Conservation (phyloP, 495 filamentous ascomycete genomes). For the Penicillium steckii region DNA sequence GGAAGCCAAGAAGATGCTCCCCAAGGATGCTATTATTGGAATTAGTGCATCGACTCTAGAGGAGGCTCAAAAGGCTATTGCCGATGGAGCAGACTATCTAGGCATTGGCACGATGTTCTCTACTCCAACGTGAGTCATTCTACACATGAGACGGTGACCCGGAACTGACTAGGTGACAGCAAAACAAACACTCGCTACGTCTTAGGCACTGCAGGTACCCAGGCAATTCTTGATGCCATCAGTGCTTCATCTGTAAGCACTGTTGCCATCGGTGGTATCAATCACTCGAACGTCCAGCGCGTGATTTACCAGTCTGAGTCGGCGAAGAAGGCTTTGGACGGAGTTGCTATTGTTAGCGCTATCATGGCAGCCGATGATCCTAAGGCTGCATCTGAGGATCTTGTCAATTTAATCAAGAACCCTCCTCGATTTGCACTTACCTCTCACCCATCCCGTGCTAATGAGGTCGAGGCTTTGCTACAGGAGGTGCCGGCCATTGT, state of each 20-base stretch:
- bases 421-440: slow-evolving; percentile 48
- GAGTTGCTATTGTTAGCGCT: slow-evolving; percentile 86
- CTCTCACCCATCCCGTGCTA: slow-evolving; percentile 16
- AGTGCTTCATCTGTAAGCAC: slow-evolving; percentile 48
- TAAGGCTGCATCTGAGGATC: slow-evolving; percentile 52
- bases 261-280: slow-evolving; percentile 89
- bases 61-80: slow-evolving; percentile 65
- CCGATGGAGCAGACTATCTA: slow-evolving; percentile 79
- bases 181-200: slow-evolving; percentile 75
- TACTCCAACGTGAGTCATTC: slow-evolving; percentile 68
- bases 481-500: slow-evolving; percentile 55
- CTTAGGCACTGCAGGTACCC: slow-evolving; percentile 77
- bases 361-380: slow-evolving; percentile 74
- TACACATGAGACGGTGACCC: neutral
- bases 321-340: slow-evolving; percentile 58
- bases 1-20: slow-evolving; percentile 69
- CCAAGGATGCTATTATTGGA: slow-evolving; percentile 65
- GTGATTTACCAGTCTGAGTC: slow-evolving; percentile 65
- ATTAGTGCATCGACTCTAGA: slow-evolving; percentile 69
- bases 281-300: slow-evolving; percentile 69
- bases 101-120: slow-evolving; percentile 86
- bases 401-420: slow-evolving; percentile 49
- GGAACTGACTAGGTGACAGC: slow-evolving; percentile 22
- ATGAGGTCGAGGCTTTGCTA: slow-evolving; percentile 40
- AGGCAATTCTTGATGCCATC: slow-evolving; percentile 63